Conservation (phyloP, 768 basidiomycete genomes). For the Boletus rufocinnamomeus region DNA sequence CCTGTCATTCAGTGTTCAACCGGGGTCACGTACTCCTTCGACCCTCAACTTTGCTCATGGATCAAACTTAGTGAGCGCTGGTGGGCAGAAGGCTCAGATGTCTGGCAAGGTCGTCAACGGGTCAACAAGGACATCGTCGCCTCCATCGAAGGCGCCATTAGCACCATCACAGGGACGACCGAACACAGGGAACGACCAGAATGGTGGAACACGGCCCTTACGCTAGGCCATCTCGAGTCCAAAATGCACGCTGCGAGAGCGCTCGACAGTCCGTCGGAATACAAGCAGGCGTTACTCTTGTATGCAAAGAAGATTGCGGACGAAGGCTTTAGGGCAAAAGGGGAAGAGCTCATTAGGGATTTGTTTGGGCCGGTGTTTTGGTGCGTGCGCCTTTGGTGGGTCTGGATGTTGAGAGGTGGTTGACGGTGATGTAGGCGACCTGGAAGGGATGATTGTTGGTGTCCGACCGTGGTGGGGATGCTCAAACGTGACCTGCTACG, state of each 20-base stretch:
- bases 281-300: constrained; percentile 67
- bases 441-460: constrained; percentile 63
- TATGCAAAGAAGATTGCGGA: constrained; percentile 89
- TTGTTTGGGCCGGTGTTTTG: constrained; percentile 88
- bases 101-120: constrained; percentile 75
- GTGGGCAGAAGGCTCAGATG: constrained; percentile 83
- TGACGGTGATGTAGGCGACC: constrained; percentile 54
- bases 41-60: constrained; percentile 66
- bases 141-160: constrained; percentile 54
- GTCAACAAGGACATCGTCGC: constrained; percentile 56
- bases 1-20: constrained; percentile 77
- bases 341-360: constrained; percentile 89
- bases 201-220: constrained; percentile 84
- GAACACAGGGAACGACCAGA: constrained; percentile 55
- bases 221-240: constrained; percentile 87
- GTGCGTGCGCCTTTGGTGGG: constrained; percentile 47
- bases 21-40: constrained; percentile 81
- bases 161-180: constrained; percentile 38
- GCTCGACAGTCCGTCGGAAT: constrained; percentile 84
- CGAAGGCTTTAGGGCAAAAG: constrained; percentile 85
- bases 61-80: constrained; percentile 76
- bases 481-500: constrained; percentile 80
- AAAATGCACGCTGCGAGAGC: constrained; percentile 70
- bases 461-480: constrained; percentile 66
- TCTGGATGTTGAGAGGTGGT: not conserved